Evolutionary conservation across 148 eudicot genomes (phyloP).

Genomic region (Persicaria maculosa): DNA sequence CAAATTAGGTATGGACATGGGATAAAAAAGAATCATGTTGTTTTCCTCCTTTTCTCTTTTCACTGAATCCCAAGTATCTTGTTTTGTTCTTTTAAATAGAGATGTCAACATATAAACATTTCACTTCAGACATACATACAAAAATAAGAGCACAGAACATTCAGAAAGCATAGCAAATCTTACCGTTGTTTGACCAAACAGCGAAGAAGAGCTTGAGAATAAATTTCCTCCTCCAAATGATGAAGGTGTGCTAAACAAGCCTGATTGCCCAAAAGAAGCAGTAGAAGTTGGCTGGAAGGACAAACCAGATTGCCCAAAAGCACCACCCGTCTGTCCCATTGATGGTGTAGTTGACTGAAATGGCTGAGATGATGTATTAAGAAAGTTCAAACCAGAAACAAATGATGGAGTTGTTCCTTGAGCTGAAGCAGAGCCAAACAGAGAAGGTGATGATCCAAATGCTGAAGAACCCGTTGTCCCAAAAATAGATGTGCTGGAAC

Average conservation of each 20-base stretch:
- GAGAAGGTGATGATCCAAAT: constrained; percentile 33
- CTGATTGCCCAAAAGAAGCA: constrained; percentile 23
- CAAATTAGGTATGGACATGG: neutral
- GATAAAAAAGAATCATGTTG: neutral
- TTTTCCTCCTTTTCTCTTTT: no score
- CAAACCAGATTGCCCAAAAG: constrained; percentile 58
- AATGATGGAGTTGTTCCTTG: constrained; percentile 52
- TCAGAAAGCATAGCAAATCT: constrained; percentile 6
- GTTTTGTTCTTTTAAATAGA: neutral
- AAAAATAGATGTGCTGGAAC: constrained; percentile 50
- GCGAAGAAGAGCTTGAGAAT: constrained; percentile 50
- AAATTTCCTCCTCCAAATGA: constrained; percentile 26
- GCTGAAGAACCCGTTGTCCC: constrained; percentile 24
- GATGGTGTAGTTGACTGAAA: constrained; percentile 73
- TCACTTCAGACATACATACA: neutral
- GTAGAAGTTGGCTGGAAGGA: constrained; percentile 47
- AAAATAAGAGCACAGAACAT: neutral
- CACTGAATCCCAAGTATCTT: no score
- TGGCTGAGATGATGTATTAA: constrained; percentile 47
- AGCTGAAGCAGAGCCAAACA: constrained; percentile 54
- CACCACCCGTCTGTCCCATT: constrained; percentile 55
- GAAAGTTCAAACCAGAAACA: constrained; percentile 56
- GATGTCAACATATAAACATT: neutral
- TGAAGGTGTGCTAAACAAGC: constrained; percentile 10
- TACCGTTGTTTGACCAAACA: constrained; percentile 66